Conservation (phyloP, 345 rosid species). For the Clausena lansium region DNA sequence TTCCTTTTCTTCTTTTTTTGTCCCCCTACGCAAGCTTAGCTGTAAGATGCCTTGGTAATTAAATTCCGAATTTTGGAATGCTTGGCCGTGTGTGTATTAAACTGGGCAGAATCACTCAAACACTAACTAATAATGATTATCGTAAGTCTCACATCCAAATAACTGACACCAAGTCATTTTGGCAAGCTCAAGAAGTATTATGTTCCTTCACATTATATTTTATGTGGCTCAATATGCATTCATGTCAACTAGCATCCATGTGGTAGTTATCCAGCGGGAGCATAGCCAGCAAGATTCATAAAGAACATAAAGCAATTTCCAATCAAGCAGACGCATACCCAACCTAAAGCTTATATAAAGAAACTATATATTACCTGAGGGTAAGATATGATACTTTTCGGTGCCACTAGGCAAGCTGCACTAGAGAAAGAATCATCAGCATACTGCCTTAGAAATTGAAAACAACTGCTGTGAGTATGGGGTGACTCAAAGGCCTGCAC, state of each 20-base stretch:
- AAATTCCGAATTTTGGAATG: neutral
- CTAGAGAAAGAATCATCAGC: slow-evolving; percentile 76
- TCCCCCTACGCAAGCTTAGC: neutral
- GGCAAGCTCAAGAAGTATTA: neutral
- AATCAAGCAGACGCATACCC: neutral
- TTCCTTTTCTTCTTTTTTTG: neutral
- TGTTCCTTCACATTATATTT: neutral
- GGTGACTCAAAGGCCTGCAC: slow-evolving; percentile 95
- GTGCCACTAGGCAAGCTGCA: slow-evolving; percentile 83
- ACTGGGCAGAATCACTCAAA: neutral
- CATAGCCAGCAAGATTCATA: neutral
- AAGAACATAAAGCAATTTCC: neutral
- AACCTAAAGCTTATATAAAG: slow-evolving; percentile 7
- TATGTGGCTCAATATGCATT: neutral
- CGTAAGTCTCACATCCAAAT: neutral
- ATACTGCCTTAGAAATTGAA: slow-evolving; percentile 83
- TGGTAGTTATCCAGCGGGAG: neutral
- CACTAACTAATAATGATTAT: neutral
- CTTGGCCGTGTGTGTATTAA: neutral
- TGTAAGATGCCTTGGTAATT: neutral
- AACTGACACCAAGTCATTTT: neutral
- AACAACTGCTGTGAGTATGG: slow-evolving; percentile 76
- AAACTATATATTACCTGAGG: slow-evolving; percentile 65
- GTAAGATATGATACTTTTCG: slow-evolving; percentile 83
- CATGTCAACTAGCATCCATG: neutral